Evolutionary conservation across 148 eudicot genomes (phyloP), one percentile per base, ranked within the genome.

Genomic region (Spergularia bocconei): DNA sequence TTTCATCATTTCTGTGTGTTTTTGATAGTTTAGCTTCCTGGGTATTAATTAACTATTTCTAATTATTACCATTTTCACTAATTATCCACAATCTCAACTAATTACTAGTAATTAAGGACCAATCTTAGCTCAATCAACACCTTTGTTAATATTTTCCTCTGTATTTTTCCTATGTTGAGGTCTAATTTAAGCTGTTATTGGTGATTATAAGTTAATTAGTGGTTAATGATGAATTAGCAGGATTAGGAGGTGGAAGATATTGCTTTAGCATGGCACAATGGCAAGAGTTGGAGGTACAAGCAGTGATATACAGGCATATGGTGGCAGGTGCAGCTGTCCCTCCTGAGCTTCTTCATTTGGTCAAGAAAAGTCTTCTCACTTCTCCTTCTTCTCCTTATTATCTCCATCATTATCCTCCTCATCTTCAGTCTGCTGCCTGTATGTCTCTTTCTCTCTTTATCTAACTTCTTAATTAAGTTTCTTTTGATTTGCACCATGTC

Each of bases 201-300:
- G n/a, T 76, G 33, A 38, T 53, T 14, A 19, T 51, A 2, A 50
- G 2, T 56, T 56, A 2, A 0, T n/a, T 55, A 13, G 4, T 58
- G 13, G 47, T 33, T 60, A 36, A 33, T 69, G 60, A 54, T 33
- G 53, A 61, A 70, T 20, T 68, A 25, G 19, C 71, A 82, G 91
- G 85, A 75, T 44, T 44, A 44, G 84, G 79, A 76, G 89, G 91
- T 76, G 86, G 92, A 83, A 88, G 90, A 71, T 78, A 91, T 72
- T 83, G 82, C 75, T 94, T 94, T 81, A 91, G 97, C 86, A 67
- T 82, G 80, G 85, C 74, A 7, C 98, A 94, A 83, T 90, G 97
- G 97, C 91, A 94, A 65, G 98, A 94, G 64, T 86, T 94, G 59
- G 97, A 94, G 83, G 72, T 94, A 69, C 98, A 94, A 79, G 98